phyloP scores from a whole-genome alignment of 2,329 filamentous ascomycete genomes.

The Blastomyces silverae region DNA sequence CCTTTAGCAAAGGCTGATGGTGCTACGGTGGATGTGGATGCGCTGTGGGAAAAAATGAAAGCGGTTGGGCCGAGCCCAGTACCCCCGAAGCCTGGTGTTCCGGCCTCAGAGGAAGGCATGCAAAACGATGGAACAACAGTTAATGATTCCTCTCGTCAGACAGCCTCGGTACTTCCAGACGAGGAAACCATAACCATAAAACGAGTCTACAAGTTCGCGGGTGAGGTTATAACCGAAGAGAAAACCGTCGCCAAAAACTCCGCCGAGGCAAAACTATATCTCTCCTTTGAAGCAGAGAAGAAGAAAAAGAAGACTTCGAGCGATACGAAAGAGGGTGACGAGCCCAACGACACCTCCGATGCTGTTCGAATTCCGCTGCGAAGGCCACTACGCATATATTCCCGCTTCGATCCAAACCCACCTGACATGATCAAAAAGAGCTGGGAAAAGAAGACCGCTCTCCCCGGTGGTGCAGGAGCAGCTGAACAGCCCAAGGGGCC shows the following conservation, averaged over 20 bases:
- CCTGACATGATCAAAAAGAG: constrained; percentile 40
- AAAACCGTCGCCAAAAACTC: constrained; percentile 49
- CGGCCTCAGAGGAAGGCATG: constrained; percentile 18
- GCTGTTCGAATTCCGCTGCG: constrained; percentile 28
- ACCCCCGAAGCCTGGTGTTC: constrained; percentile 14
- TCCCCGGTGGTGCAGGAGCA: constrained; percentile 23
- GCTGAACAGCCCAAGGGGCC: constrained; percentile 40
- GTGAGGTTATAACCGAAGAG: constrained; percentile 49
- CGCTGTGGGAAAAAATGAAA: constrained; percentile 50
- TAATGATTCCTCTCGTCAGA: not conserved
- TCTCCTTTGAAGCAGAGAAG: constrained; percentile 34
- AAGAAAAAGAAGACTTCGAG: constrained; percentile 33
- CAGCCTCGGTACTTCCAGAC: not conserved
- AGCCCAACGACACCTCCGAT: constrained; percentile 19
- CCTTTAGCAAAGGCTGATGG: constrained; percentile 42
- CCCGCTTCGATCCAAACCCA: constrained; percentile 44
- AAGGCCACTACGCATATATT: constrained; percentile 39
- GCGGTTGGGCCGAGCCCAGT: constrained; percentile 24
- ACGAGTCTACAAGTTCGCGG: constrained; percentile 53
- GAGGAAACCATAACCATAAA: constrained; percentile 51
- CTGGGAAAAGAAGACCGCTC: constrained; percentile 37
- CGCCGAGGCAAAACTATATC: constrained; percentile 50
- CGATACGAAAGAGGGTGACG: constrained; percentile 9
- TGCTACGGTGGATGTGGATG: constrained; percentile 51
- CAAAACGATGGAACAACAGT: constrained; percentile 19